Percentiles rank a stretch among this genome's conserved stretches.
phyloP scores from a whole-genome alignment of 192 early-diverging fungal species.

The Blastocladiella britannica region DNA sequence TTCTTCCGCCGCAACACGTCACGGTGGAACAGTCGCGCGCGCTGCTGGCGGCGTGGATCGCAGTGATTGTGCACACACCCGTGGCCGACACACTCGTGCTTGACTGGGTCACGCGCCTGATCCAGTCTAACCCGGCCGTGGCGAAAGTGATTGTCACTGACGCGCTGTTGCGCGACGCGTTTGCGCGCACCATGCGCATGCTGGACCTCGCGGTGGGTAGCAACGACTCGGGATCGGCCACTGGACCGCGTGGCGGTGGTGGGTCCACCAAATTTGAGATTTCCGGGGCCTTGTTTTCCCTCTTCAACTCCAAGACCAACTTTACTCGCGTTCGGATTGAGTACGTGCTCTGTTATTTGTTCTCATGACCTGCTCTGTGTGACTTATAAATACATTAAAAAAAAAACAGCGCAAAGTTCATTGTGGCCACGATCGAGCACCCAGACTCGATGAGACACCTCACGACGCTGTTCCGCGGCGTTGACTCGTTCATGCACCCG shows the following conservation, averaged over 20 bases:
- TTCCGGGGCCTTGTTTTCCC: too few species aligned
- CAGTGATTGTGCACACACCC: background rate
- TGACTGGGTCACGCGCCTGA: background rate
- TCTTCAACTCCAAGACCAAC: background rate
- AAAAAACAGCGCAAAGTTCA: background rate
- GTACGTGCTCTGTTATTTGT: too few species aligned
- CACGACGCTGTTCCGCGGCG: slow-evolving; percentile 53
- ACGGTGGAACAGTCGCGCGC: background rate
- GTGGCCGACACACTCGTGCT: background rate
- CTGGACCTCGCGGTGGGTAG: background rate
- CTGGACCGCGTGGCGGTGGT: background rate
- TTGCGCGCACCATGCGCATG: background rate
- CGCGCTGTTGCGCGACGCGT: background rate
- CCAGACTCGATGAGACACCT: slow-evolving; percentile 26
- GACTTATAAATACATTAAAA: too few species aligned
- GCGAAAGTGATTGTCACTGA: background rate
- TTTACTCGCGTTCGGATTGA: background rate
- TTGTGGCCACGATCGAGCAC: background rate
- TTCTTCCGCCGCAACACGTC: background rate
- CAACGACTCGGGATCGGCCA: too few species aligned
- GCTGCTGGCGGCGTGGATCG: background rate
- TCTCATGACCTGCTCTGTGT: too few species aligned
- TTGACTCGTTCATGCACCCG: slow-evolving; percentile 77
- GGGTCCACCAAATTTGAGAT: background rate
- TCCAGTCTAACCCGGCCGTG: background rate